These are phyloP conservation scores for Turritis glabra DNA, from an alignment of 345 rosid genomes.

Conservation along the genomic window DNA sequence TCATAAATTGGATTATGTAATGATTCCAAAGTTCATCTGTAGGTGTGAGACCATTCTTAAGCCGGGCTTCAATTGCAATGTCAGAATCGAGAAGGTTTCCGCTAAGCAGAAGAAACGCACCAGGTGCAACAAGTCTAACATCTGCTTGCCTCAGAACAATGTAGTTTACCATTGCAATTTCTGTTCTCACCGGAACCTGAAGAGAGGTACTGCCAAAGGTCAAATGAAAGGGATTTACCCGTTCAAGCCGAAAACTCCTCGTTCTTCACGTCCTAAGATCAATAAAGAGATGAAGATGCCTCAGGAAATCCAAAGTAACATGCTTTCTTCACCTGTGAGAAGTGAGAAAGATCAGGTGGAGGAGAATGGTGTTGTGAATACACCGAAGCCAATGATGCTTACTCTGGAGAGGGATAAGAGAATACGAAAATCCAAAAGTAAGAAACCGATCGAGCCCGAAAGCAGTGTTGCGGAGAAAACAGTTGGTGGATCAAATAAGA, in stretches of 20 bases:
- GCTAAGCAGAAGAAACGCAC: conserved; percentile 33
- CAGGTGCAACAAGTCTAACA: conserved; percentile 39
- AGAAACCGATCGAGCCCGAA: conserved; percentile 11
- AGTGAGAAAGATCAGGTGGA: not conserved
- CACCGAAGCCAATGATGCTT: conserved; percentile 39
- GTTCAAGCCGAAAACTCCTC: not conserved
- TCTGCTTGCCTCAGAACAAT: conserved; percentile 45
- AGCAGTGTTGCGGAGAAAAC: conserved; percentile 27
- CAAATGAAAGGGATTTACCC: conserved; percentile 38
- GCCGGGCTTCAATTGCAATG: conserved; percentile 46
- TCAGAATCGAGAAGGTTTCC: conserved; percentile 47
- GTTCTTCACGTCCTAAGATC: not conserved
- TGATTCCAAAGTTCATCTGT: not conserved
- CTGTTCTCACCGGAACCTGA: conserved; percentile 52
- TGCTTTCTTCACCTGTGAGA: conserved; percentile 29
- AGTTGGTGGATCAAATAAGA: conserved; percentile 28
- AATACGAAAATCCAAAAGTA: conserved; percentile 28
- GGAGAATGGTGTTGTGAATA: not conserved
- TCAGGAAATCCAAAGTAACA: not conserved
- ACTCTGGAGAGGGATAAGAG: conserved; percentile 36
- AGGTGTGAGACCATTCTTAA: conserved; percentile 84
- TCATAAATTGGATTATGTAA: not conserved
- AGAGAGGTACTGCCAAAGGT: conserved; percentile 33
- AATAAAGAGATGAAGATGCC: not conserved
- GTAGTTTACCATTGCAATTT: conserved; percentile 68